Base-by-base conservation (phyloP, 2,329 filamentous ascomycete genomes). In the Ascocoryne sarcoides region DNA sequence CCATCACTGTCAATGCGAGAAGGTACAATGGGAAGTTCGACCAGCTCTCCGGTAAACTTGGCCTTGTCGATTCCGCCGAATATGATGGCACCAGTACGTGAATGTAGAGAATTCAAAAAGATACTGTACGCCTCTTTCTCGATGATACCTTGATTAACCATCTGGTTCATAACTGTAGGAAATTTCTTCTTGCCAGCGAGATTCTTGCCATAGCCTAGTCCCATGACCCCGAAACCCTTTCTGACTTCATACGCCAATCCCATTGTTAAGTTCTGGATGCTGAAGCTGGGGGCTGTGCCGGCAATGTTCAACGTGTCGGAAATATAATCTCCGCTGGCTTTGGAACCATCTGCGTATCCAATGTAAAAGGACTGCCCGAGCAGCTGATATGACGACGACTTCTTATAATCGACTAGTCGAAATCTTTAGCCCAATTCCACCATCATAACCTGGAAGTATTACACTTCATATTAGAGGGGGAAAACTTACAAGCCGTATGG, bases 111-210 rank as follows among this genome's bases (percentile, higher is more conserved):
- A 49, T 71, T 66, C 42, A 76, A 65, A 66, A 79, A 86, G 18
- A 88, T 62, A 46, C 79, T 84, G 62, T 83, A 87, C 3, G 78
- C 77, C 51, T 75, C 74, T 19, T 68, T 69, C 39, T 70, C 67
- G 55, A 85, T 84, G 37, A 73, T 57, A 31, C 73, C 74, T 52
- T 84, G 71, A 18, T 71, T 58, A 16, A 76, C 69, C 58, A 92
- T 69, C 49, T 76, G 68, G 57, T 79, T 71, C 14, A 86, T 68
- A 21, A 90, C 65, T 55, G 84, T 77, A 10, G 69, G 59, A 49
- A 78, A 79, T 16, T 55, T 40, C 2, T 32, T 37, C 9, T 49
- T 36, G 10, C 8, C 17, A 14, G 71, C 52, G 9, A 67, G 64
- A 41, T 69, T 70, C 44, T 66, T 71, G 35, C 51, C 49, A 40